Base-by-base conservation (phyloP, 345 rosid species). In the Hypericum androsaemum region DNA sequence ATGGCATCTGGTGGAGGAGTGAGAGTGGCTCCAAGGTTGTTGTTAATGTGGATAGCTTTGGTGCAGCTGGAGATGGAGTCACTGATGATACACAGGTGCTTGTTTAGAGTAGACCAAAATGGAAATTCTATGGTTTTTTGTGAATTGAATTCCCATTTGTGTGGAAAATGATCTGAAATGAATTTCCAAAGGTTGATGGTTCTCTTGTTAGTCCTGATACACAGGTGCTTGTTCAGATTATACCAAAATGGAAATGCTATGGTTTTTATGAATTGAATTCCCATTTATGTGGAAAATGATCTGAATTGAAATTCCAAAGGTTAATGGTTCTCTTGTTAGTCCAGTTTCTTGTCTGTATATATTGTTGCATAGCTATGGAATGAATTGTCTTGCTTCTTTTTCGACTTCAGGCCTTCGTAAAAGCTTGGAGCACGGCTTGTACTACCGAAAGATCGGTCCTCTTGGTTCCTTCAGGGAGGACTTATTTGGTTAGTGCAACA, bases 371-470 rank as follows among this genome's bases (percentile, higher is more conserved):
- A 39, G 41, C n/a, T 10, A 5, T 1, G 10, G 15, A 44, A 5
- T 8, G 1, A 16, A 40, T 41, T 13, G 55, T 56, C 40, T 35
- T 42, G 10, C 36, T 12, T 14, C 51, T 28, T 13, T 38, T 28
- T 44, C n/a, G 8, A 46, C 43, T 0, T 10, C 58, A 92, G 95
- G 90, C 97, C 47, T 81, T 92, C 60, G 62, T 60, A 39, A 70
- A 67, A 32, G 94, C 98, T 50, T 92, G 98, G 98, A 58, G 46
- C 44, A 77, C 71, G 14, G 82, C 95, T 15, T 92, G 98, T 59
- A 59, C 72, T 46, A 83, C 86, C 43, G 67, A 66, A 57, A 79
- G 67, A 39, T 71, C 95, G 5, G 88, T 92, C 39, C 68, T 92
- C 54, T 70, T 85, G 71, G 86, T 92, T 64, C 98, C 97, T 38